phyloP scores from a whole-genome alignment of 2,329 filamentous ascomycete genomes.

The Sporothrix humicola region DNA sequence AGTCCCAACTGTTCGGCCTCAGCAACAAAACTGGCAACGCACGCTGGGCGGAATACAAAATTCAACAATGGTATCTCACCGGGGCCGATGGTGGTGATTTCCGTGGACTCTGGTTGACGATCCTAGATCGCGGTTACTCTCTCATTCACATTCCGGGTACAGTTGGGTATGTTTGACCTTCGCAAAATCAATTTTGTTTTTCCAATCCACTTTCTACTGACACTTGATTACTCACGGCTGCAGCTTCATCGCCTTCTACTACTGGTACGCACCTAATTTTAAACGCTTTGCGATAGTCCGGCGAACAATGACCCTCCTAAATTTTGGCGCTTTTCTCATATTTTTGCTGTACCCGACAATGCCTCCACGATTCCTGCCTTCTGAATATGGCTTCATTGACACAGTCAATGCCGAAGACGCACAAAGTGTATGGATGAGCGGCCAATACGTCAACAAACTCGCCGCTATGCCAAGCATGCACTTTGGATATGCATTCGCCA shows the following conservation, averaged over 20 bases:
- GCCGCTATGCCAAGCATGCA: slow-evolving; percentile 65
- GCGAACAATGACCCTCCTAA: slow-evolving; percentile 61
- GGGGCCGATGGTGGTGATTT: slow-evolving; percentile 48
- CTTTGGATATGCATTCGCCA: slow-evolving; percentile 61
- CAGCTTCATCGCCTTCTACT: slow-evolving; percentile 69
- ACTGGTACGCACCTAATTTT: slow-evolving; percentile 57
- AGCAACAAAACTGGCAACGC: slow-evolving; percentile 40
- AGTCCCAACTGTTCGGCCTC: slow-evolving; percentile 43
- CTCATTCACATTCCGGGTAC: slow-evolving; percentile 59
- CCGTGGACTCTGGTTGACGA: slow-evolving; percentile 47
- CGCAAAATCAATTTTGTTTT: neutral
- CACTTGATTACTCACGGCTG: neutral
- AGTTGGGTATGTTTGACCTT: slow-evolving; percentile 47
- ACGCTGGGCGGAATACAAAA: slow-evolving; percentile 51
- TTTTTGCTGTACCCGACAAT: slow-evolving; percentile 70
- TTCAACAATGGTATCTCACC: slow-evolving; percentile 53
- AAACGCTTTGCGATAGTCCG: slow-evolving; percentile 47
- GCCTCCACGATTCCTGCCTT: slow-evolving; percentile 62
- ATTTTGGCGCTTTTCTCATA: slow-evolving; percentile 64
- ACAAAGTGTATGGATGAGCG: slow-evolving; percentile 60
- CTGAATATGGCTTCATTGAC: slow-evolving; percentile 58
- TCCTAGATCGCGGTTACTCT: slow-evolving; percentile 57
- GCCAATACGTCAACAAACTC: slow-evolving; percentile 63
- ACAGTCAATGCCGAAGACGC: slow-evolving; percentile 58
- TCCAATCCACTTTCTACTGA: neutral